Evolutionary conservation across 169 alveolate genomes (phyloP).

Genomic region (Perkinsus chesapeaki): DNA sequence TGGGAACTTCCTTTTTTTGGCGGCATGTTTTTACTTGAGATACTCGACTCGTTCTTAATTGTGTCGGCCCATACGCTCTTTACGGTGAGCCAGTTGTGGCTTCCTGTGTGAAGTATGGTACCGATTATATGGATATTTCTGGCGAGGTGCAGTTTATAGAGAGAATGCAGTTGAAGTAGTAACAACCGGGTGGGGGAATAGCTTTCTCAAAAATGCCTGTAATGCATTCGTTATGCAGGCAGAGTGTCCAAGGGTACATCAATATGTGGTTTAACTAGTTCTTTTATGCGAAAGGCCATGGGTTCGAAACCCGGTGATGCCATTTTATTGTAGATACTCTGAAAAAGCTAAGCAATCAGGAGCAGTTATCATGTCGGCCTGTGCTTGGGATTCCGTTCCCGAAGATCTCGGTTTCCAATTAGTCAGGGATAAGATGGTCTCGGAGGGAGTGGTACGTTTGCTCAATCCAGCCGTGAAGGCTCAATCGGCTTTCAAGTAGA

Average conservation of each 20-base stretch:
- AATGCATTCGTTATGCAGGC: background rate
- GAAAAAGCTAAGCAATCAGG: background rate
- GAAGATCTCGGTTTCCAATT: background rate
- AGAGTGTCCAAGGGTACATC: too few relatives aligned
- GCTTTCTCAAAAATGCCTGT: background rate
- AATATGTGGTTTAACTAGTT: too few relatives aligned
- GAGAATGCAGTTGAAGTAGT: background rate
- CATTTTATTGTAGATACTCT: background rate
- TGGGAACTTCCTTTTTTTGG: too few relatives aligned
- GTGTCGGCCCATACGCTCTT: background rate
- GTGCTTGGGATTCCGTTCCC: background rate
- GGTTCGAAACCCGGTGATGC: too few relatives aligned
- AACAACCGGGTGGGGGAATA: background rate
- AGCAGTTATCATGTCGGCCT: background rate
- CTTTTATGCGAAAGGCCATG: too few relatives aligned
- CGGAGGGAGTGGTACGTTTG: background rate
- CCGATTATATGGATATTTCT: background rate
- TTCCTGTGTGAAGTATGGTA: background rate
- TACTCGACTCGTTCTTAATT: background rate
- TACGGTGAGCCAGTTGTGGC: background rate
- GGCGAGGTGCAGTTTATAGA: background rate
- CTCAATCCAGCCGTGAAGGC: background rate
- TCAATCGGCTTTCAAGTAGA: background rate
- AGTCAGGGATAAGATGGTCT: background rate
- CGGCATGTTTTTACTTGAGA: background rate